Base-by-base conservation (phyloP, 1,139 yeast genomes). In the Yamadazyma friedrichii region DNA sequence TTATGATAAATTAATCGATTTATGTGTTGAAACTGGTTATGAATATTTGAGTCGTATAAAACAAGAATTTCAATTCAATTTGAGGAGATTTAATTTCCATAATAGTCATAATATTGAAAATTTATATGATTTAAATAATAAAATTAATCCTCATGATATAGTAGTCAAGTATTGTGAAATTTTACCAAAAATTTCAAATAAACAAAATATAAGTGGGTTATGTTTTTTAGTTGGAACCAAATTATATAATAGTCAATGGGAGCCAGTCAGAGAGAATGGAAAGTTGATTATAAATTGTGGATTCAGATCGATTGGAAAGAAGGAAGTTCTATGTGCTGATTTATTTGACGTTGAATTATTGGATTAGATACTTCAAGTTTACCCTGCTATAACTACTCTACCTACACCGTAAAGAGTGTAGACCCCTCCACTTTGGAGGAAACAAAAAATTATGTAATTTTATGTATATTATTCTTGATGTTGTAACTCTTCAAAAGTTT, bases 211-310 rank as follows among this genome's bases (percentile, higher is more conserved):
- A 35, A 67, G 78, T 44, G 88, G 88, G 0, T 58, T 83, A 33
- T 65, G 83, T 47, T 68, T 66, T 38, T 59, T 77, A 47, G 67
- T 82, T 22, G 74, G 78, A 1, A 59, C 64, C 4, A 64, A 67
- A 44, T 62, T 78, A 48, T 56, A 65, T 46, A 64, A 63, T 36
- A 70, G 82, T 51, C 80, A 78, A 49, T 82, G 84, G 82, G 80
- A 79, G 39, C 65, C 80, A 27, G 77, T 80, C 4, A 65, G 76
- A 43, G 88, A 82, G 50, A 71, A 78, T 50, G 80, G 84, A 2
- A 73, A 73, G 46, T 62, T 83, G 46, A 65, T 82, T 20, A 62
- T 72, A 38, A 79, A 81, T 53, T 81, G 86, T 60, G 76, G 77
- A 10, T 71, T 71, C 39, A 62, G 88, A 50, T 74, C 81, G 29